Evolutionary conservation across 352 stramenopile genomes (phyloP), one percentile per base, ranked within the genome.

Genomic region (Plasmopara halstedii): DNA sequence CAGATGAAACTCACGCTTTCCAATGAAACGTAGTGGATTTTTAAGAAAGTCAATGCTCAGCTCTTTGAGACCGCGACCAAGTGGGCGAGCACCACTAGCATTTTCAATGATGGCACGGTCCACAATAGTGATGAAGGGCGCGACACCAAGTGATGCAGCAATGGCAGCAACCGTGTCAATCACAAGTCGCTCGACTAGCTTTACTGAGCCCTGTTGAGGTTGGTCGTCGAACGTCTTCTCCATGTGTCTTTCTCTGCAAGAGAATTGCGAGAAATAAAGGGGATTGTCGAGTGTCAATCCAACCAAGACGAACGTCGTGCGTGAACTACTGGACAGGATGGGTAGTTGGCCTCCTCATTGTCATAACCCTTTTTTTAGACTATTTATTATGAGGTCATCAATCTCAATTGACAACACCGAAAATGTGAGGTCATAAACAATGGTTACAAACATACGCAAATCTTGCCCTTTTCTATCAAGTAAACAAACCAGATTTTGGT

Each of bases 81-180:
- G 66, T 14, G 72, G 63, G 0, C 81, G 72, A 22, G 74, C 67
- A 21, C 84, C 84, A 36, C 71, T 88, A 14, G 83, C 83, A 56
- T 95, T 95, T 60, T 94, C 82, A 40, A 94, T 91, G 63, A 95
- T 94, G 32, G 83, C 77, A 33, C 84, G 83, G 46, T 95, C 84
- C 26, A 95, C 76, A 45, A 92, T 84, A 18, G 83, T 88, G 66
- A 94, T 94, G 64, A 93, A 91, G 44, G 82, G 82, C 27, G 82
- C 82, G 2, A 93, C 79, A 6, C 65, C 75, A 35, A 91, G 62
- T 18, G 82, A 93, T 20, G 82, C 79, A 8, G 56, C 50, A 27
- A 67, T 67, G 19, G 82, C 82, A 14, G 82, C 67, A 11, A 54
- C 64, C n/a, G 83, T 22, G 54, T 93, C 82, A 3, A 63, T 60